These are phyloP conservation scores for Nannizziopsis barbatae DNA, from an alignment of 2,329 filamentous ascomycete genomes.

Conservation along the genomic window DNA sequence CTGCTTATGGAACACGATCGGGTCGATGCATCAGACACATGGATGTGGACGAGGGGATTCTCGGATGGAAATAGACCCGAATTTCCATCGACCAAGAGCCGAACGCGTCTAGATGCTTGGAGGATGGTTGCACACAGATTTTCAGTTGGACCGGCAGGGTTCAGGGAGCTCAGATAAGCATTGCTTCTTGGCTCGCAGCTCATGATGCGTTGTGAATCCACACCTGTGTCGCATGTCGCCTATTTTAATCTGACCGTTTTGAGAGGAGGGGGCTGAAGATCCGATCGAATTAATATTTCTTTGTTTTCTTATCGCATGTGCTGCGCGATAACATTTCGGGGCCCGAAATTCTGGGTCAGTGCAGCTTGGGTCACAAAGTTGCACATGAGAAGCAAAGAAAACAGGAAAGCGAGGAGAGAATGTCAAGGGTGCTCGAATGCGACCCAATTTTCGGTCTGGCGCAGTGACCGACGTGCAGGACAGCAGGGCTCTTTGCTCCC, in stretches of 20 bases:
- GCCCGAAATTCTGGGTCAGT: too few species aligned
- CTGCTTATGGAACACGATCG: too few species aligned
- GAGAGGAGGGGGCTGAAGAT: neutral
- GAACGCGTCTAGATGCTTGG: constrained; percentile 3
- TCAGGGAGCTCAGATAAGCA: neutral
- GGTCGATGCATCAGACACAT: neutral
- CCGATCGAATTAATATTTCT: neutral
- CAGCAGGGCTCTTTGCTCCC: too few species aligned
- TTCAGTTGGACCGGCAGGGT: constrained; percentile 1
- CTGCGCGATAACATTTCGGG: too few species aligned
- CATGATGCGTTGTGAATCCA: neutral
- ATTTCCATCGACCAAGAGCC: neutral
- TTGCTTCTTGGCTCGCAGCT: neutral
- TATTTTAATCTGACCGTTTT: neutral
- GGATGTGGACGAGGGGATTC: neutral
- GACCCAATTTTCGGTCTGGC: too few species aligned
- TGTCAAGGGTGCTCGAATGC: too few species aligned
- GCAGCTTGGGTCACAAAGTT: too few species aligned
- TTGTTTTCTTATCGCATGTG: too few species aligned
- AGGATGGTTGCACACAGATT: neutral
- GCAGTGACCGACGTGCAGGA: too few species aligned
- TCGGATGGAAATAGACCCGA: neutral
- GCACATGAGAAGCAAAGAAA: too few species aligned
- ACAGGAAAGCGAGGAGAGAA: too few species aligned
- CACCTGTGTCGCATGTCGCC: neutral